Evolutionary conservation across 164 flowering plant species (phyloP).

Genomic region (Aristolochia californica): DNA sequence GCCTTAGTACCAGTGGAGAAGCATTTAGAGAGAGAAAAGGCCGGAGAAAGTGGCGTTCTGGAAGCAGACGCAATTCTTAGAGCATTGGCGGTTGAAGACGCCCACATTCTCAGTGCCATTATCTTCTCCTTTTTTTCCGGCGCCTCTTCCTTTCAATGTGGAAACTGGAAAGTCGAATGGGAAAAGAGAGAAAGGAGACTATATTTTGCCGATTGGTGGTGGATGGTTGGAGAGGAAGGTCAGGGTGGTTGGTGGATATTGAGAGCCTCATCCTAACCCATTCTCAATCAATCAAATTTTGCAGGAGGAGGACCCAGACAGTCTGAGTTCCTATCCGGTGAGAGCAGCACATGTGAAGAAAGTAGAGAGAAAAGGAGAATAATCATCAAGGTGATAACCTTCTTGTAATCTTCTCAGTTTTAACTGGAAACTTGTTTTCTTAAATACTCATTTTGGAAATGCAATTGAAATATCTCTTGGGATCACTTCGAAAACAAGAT

Average conservation of each 20-base stretch:
- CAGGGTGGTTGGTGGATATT: conserved; percentile 44
- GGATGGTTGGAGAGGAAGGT: conserved; percentile 2
- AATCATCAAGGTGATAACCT: too few species aligned
- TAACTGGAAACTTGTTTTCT: too few species aligned
- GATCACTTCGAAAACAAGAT: too few species aligned
- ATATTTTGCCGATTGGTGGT: background rate
- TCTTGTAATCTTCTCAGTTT: too few species aligned
- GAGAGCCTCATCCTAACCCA: conserved; percentile 57
- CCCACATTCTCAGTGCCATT: conserved; percentile 96
- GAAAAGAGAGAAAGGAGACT: background rate
- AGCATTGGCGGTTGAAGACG: conserved; percentile 92
- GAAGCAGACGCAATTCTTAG: conserved; percentile 49
- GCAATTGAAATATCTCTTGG: too few species aligned
- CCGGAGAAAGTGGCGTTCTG: conserved; percentile 29
- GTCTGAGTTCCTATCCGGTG: too few species aligned
- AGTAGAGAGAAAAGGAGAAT: too few species aligned
- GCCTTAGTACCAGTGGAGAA: conserved; percentile 90
- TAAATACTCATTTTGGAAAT: too few species aligned
- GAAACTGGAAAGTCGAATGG: background rate
- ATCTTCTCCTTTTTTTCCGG: conserved; percentile 1
- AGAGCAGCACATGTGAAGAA: too few species aligned
- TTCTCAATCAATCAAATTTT: background rate
- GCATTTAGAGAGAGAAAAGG: conserved; percentile 65
- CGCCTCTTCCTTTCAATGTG: too few species aligned
- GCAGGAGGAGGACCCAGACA: too few species aligned